Percentiles rank a stretch among this genome's conserved stretches.
Evolutionary conservation across 441 rosid species (phyloP).

Genomic region (Syzygium malaccense): DNA sequence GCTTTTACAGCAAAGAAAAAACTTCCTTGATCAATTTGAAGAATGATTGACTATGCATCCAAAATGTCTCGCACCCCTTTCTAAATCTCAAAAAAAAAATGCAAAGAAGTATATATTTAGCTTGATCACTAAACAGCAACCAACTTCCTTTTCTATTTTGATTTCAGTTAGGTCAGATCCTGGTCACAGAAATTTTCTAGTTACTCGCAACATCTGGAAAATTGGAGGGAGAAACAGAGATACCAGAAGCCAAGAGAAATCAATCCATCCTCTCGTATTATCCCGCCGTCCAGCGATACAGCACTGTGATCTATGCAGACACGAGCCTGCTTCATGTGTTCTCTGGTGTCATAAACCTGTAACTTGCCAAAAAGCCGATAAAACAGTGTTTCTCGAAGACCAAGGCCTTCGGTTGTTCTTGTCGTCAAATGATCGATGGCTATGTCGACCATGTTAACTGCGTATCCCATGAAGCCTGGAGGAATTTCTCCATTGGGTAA

Average conservation of each 20-base stretch:
- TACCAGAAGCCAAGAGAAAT: slow-evolving; percentile 42
- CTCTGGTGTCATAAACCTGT: slow-evolving; percentile 52
- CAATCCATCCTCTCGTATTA: slow-evolving; percentile 30
- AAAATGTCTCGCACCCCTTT: background rate
- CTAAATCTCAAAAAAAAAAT: background rate
- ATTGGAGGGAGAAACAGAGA: background rate
- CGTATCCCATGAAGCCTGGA: slow-evolving; percentile 57
- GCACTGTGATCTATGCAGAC: slow-evolving; percentile 28
- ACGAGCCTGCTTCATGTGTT: slow-evolving; percentile 31
- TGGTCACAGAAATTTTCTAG: background rate
- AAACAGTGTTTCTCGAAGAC: slow-evolving; percentile 58
- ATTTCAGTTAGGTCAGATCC: background rate
- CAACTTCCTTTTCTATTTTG: background rate
- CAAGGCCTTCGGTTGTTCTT: slow-evolving; percentile 24
- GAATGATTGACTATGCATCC: background rate
- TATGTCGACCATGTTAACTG: slow-evolving; percentile 50
- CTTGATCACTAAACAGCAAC: background rate
- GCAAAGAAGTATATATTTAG: background rate
- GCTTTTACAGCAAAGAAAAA: background rate
- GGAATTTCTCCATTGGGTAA: slow-evolving; percentile 28
- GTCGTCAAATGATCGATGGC: slow-evolving; percentile 7
- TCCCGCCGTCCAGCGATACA: slow-evolving; percentile 64
- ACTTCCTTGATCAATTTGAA: background rate
- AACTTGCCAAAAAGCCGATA: slow-evolving; percentile 39
- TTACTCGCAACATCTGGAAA: background rate